Base-by-base conservation (phyloP, 768 basidiomycete genomes). In the Tricholoma hemisulphureum region DNA sequence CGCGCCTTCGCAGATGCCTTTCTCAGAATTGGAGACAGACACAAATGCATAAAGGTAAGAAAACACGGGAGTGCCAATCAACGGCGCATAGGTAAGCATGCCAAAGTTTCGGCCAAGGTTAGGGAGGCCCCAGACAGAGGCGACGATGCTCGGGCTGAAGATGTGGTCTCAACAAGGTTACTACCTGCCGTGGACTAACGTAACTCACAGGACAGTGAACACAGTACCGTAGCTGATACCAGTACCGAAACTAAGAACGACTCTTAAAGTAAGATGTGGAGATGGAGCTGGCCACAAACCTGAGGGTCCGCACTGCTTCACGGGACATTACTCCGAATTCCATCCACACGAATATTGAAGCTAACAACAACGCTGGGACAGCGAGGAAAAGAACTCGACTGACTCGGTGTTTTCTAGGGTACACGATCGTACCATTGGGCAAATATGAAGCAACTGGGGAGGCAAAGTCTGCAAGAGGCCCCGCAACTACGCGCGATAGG, bases 1-100 rank as follows among this genome's bases (percentile, higher is more conserved):
- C 5, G 73, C 64, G 4, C 91, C 90, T 41, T 67, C 65, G 63
- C 91, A 92, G 3, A 84, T 69, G 23, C 61, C 70, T 21, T 68
- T 75, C 4, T 67, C 43, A 8, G 80, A 75, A 58, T 84, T 82
- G 2, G 77, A 71, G 3, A 79, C 80, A 6, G 87, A 80, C 48
- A 90, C 66, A 61, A 86, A 83, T 13, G 91, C 91, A 59, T 91
- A 93, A 0, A 93, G 66, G 68, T 89, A 92, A 2, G 91, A 91
- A 68, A 91, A 92, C 0, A 84, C 32, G 1, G 89, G 83, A 0
- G 89, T 91, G 5, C 89, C 91, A 23, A 84, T 69, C 69, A 92
- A 88, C 4, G 89, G 86, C 0, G 90, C 85, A 62, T 89, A 91
- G 49, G 87, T 83, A 56, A 91, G 65, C 34, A 90, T 70, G 23